A percentile compares a stretch with the other conserved stretches of the same genome.
phyloP scores from a whole-genome alignment of 23 red algal species.

The Gracilariopsis chorda region DNA sequence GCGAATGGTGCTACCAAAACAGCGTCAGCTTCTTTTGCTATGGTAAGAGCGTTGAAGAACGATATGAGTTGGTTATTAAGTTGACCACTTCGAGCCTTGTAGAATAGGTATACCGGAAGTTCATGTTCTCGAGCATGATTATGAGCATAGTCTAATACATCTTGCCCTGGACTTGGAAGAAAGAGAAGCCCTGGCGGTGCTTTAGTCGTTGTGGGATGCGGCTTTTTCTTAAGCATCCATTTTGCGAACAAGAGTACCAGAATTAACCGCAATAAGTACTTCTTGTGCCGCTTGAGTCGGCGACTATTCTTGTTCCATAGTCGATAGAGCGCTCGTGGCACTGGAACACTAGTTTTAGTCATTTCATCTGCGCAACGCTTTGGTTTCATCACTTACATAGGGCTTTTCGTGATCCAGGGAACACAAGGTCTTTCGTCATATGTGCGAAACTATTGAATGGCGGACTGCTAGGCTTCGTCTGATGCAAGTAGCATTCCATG shows the following conservation, averaged over 20 bases:
- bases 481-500: no score
- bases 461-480: no score
- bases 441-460: no score
- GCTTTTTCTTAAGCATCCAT: background rate
- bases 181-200: background rate
- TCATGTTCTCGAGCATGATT: conserved; percentile 8
- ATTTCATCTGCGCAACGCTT: no score
- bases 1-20: conserved; percentile 13
- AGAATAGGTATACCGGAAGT: conserved; percentile 27
- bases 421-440: no score
- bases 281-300: background rate
- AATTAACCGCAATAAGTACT: background rate
- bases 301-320: conserved; percentile 9
- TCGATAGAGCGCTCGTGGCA: background rate
- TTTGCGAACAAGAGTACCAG: background rate
- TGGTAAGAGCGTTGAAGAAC: conserved; percentile 30
- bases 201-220: background rate
- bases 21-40: conserved; percentile 27
- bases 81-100: conserved; percentile 41
- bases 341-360: no score
- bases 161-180: background rate
- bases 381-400: no score
- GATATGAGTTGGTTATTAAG: conserved; percentile 40
- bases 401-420: no score
- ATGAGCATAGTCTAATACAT: conserved; percentile 25